Conservation (phyloP, 2,329 filamentous ascomycete species). For the Aureobasidium sp. region DNA sequence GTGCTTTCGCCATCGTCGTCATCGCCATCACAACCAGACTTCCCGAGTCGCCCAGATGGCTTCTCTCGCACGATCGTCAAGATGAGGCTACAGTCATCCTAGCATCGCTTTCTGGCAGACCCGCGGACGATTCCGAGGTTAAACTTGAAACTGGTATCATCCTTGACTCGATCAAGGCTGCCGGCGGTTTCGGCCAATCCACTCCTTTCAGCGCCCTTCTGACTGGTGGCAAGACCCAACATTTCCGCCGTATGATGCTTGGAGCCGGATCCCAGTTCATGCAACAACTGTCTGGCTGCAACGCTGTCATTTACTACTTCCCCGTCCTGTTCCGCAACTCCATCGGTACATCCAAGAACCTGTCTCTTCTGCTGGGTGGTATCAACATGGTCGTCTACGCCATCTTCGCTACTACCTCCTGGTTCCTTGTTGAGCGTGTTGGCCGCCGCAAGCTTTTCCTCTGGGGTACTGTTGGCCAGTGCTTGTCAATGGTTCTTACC, state of each 20-base stretch:
- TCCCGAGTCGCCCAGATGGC: slow-evolving; percentile 40
- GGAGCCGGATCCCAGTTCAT: slow-evolving; percentile 54
- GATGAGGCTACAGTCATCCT: slow-evolving; percentile 20
- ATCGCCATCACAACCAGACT: slow-evolving; percentile 37
- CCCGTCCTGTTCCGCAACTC: slow-evolving; percentile 40
- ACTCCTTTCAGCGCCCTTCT: slow-evolving; percentile 48
- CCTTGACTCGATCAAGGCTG: slow-evolving; percentile 48
- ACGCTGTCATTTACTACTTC: slow-evolving; percentile 40
- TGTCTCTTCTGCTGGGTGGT: slow-evolving; percentile 39
- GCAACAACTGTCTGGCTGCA: slow-evolving; percentile 54
- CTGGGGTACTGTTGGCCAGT: slow-evolving; percentile 44
- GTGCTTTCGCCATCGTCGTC: slow-evolving; percentile 39
- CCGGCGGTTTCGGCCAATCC: slow-evolving; percentile 35
- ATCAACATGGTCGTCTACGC: slow-evolving; percentile 52
- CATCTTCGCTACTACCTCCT: slow-evolving; percentile 51
- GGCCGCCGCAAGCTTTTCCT: slow-evolving; percentile 42
- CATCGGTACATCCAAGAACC: slow-evolving; percentile 41
- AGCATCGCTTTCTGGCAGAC: slow-evolving; percentile 17
- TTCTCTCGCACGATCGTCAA: slow-evolving; percentile 22
- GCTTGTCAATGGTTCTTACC: slow-evolving; percentile 46
- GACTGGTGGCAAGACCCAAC: slow-evolving; percentile 54
- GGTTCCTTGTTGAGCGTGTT: slow-evolving; percentile 59
- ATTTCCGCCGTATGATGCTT: slow-evolving; percentile 58
- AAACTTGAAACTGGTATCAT: slow-evolving; percentile 56
- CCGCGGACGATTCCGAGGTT: slow-evolving; percentile 16